Conservation (phyloP, 306 rosid genomes). For the Echinosophora koreensis region DNA sequence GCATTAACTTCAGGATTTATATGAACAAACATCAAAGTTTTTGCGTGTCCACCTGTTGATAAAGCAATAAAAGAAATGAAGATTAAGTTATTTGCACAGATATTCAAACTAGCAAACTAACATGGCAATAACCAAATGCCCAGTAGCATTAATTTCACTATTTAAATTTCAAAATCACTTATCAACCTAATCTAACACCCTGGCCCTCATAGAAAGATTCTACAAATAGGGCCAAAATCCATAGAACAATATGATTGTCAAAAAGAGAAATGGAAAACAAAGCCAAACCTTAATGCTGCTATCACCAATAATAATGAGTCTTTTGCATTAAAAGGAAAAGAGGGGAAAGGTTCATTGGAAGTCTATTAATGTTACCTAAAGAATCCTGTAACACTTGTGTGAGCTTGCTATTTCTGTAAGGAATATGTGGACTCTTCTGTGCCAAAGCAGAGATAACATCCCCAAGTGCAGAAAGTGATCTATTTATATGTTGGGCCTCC, state of each 20-base stretch:
- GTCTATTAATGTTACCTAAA: slow-evolving; percentile 64
- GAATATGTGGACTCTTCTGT: slow-evolving; percentile 92
- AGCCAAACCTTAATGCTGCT: neutral
- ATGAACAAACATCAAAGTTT: slow-evolving; percentile 99
- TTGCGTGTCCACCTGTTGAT: slow-evolving; percentile 90
- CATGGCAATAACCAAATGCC: neutral
- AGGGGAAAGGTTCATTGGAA: neutral
- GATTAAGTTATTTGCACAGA: neutral
- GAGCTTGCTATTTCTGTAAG: slow-evolving; percentile 97
- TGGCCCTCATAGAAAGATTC: neutral
- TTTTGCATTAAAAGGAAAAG: neutral
- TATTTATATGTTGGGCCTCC: slow-evolving; percentile 96
- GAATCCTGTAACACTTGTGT: slow-evolving; percentile 98
- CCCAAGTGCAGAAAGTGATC: slow-evolving; percentile 98
- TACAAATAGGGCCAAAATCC: neutral
- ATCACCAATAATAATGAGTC: slow-evolving; percentile 11
- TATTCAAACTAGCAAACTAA: slow-evolving; percentile 4
- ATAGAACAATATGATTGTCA: neutral
- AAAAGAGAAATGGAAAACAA: slow-evolving; percentile 31
- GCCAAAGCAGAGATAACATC: slow-evolving; percentile 99
- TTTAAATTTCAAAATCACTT: slow-evolving; percentile 21
- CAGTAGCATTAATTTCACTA: slow-evolving; percentile 7
- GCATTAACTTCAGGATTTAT: slow-evolving; percentile 93
- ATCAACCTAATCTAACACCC: neutral
- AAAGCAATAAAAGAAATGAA: slow-evolving; percentile 34